Conservation (phyloP, 2,329 filamentous ascomycete genomes). For the Aaosphaeria arxii region DNA sequence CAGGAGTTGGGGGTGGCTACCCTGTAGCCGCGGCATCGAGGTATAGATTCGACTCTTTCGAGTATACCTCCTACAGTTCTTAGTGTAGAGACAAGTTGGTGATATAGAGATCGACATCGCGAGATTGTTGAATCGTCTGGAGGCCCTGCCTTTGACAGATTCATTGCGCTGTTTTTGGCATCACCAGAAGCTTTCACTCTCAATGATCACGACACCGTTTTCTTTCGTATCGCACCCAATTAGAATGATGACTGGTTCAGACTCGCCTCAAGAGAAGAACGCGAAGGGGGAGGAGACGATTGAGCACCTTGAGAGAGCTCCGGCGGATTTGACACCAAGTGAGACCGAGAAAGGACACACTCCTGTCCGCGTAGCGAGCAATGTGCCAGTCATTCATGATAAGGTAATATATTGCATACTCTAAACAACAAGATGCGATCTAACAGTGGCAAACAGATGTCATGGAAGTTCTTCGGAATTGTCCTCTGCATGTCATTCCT, state of each 20-base stretch:
- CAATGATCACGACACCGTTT: not conserved
- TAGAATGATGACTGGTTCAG: slow-evolving; percentile 2
- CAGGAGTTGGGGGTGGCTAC: too few species aligned
- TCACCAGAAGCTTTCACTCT: not conserved
- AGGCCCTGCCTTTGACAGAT: not conserved
- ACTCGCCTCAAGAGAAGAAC: not conserved
- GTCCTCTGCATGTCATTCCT: slow-evolving; percentile 59
- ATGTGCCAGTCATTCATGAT: slow-evolving; percentile 19
- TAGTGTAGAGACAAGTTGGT: not conserved
- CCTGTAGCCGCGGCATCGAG: not conserved
- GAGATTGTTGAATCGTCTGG: not conserved
- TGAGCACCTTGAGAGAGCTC: slow-evolving; percentile 14
- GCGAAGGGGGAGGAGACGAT: slow-evolving; percentile 7
- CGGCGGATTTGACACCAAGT: slow-evolving; percentile 11
- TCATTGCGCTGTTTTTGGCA: not conserved
- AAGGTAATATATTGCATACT: slow-evolving; percentile 9
- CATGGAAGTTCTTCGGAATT: slow-evolving; percentile 51
- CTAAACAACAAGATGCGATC: slow-evolving; percentile 11
- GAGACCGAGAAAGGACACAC: slow-evolving; percentile 16
- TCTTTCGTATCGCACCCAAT: not conserved
- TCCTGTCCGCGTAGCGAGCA: slow-evolving; percentile 9
- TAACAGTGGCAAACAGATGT: slow-evolving; percentile 39
- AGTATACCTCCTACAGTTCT: not conserved
- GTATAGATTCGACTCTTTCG: not conserved
- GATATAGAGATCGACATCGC: not conserved